Conservation (phyloP, 148 eudicot genomes). For the Selenicereus undatus region DNA sequence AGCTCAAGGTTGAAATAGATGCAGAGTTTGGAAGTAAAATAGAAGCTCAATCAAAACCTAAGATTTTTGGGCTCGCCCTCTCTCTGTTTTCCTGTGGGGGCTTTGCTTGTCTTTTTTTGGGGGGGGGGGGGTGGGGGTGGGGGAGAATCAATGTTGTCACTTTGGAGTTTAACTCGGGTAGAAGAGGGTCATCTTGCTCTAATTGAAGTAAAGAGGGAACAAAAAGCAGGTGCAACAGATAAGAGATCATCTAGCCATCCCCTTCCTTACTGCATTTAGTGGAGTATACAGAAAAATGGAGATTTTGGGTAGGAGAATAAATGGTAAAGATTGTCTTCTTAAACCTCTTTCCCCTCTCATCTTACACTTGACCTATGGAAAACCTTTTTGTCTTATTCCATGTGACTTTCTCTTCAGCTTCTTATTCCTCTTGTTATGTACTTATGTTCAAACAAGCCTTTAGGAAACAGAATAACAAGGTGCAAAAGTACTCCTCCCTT, state of each 20-base stretch:
- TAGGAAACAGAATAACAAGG: not conserved
- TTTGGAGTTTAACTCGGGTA: not conserved
- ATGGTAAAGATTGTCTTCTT: not conserved
- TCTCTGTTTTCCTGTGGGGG: not conserved
- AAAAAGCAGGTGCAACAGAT: not conserved
- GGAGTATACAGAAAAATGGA: not conserved
- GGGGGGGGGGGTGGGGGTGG: not conserved
- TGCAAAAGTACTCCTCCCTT: not conserved
- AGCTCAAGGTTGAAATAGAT: not conserved
- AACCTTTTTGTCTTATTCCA: not conserved
- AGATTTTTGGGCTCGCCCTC: no score
- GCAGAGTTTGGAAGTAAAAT: not conserved
- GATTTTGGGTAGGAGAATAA: not conserved
- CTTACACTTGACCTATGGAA: not conserved
- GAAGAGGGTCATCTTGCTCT: not conserved
- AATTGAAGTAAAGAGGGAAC: not conserved
- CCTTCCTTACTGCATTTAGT: not conserved
- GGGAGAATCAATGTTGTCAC: no score
- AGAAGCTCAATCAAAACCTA: not conserved
- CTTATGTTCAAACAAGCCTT: constrained; percentile 1
- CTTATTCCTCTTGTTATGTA: not conserved
- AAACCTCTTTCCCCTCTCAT: not conserved
- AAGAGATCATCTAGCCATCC: not conserved
- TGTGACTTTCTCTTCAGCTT: not conserved
- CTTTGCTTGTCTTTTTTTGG: not conserved